These are phyloP conservation scores for Exophiala lecanii-corni DNA, from an alignment of 2,329 filamentous ascomycete species.

Conservation along the genomic window DNA sequence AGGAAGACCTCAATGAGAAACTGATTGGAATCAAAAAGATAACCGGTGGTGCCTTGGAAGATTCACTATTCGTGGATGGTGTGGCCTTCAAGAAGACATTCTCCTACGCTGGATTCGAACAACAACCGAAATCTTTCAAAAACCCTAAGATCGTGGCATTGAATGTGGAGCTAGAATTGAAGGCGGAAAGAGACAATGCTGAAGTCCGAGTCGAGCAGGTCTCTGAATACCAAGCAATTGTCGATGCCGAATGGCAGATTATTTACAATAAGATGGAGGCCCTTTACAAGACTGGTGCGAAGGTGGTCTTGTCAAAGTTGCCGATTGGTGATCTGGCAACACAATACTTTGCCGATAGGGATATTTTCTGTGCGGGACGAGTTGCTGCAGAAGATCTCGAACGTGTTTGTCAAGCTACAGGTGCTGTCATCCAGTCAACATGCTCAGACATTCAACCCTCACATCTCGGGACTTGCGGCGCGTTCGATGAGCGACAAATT, in stretches of 20 bases:
- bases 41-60: slow-evolving; percentile 89
- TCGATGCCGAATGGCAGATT: slow-evolving; percentile 99
- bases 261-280: slow-evolving; percentile 99
- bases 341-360: slow-evolving; percentile 90
- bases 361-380: slow-evolving; percentile 96
- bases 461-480: slow-evolving; percentile 85
- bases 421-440: slow-evolving; percentile 86
- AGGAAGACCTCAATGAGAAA: slow-evolving; percentile 95
- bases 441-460: slow-evolving; percentile 89
- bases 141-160: slow-evolving; percentile 95
- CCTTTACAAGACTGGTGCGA: slow-evolving; percentile 86
- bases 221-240: slow-evolving; percentile 97
- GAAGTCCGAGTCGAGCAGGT: slow-evolving; percentile 98
- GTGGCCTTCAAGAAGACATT: slow-evolving; percentile 99
- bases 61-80: slow-evolving; percentile 94
- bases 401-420: slow-evolving; percentile 90
- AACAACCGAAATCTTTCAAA: slow-evolving; percentile 93
- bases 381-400: slow-evolving; percentile 91
- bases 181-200: slow-evolving; percentile 98
- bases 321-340: slow-evolving; percentile 97
- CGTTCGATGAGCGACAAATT: slow-evolving; percentile 93
- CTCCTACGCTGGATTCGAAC: slow-evolving; percentile 97
- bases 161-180: slow-evolving; percentile 96
- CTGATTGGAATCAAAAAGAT: slow-evolving; percentile 99
- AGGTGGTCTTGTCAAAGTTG: slow-evolving; percentile 94